These are phyloP conservation scores for Pythium rhizo-oryzae DNA, from an alignment of 352 stramenopile species.

Conservation along the genomic window DNA sequence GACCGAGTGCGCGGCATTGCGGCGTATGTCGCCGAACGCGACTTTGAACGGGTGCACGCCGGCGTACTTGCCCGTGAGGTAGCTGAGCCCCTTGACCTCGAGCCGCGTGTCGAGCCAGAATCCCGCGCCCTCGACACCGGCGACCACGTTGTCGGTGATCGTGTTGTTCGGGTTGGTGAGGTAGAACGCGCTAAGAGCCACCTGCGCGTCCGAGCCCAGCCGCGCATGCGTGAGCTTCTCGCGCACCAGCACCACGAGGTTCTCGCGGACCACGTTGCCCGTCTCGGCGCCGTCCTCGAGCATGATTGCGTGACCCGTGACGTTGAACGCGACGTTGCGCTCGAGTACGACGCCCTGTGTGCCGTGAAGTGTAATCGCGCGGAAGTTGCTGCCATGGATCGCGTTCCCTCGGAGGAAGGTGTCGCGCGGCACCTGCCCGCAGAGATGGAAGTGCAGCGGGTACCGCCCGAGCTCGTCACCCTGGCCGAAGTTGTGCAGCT, in stretches of 20 bases:
- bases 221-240: conserved; percentile 33
- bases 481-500: conserved; percentile 51
- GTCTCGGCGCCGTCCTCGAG: conserved; percentile 64
- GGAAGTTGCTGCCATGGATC: conserved; percentile 50
- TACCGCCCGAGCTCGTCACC: conserved; percentile 47
- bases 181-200: conserved; percentile 43
- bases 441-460: conserved; percentile 52
- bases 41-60: conserved; percentile 34
- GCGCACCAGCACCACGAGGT: conserved; percentile 47
- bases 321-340: conserved; percentile 50
- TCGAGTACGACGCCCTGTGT: conserved; percentile 45
- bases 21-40: conserved; percentile 27
- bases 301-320: conserved; percentile 51
- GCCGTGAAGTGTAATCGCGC: conserved; percentile 49
- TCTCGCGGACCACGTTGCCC: conserved; percentile 55
- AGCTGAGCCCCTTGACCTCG: conserved; percentile 36
- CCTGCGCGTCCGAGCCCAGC: conserved; percentile 31
- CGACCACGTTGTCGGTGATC: conserved; percentile 47
- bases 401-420: conserved; percentile 42
- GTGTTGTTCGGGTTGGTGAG: conserved; percentile 57
- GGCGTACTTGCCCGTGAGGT: conserved; percentile 31
- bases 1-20: conserved; percentile 35
- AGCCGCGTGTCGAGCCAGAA: conserved; percentile 54
- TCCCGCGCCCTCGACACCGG: conserved; percentile 41
- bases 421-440: conserved; percentile 24